phyloP scores from a whole-genome alignment of 306 rosid genomes.

The Arachis hypogaea region DNA sequence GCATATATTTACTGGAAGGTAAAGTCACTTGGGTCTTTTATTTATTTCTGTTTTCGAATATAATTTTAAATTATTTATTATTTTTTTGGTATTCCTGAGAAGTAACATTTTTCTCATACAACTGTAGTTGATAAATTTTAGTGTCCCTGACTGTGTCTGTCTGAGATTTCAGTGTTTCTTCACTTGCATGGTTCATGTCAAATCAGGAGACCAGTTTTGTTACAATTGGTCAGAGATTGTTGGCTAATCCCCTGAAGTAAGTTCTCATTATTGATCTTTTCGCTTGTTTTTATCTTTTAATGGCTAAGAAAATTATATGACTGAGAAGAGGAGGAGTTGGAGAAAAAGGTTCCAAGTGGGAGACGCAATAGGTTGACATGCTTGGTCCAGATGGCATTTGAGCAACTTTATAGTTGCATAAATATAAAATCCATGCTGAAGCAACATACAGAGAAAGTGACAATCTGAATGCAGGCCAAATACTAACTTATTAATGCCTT shows the following conservation, averaged over 20 bases:
- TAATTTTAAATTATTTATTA: background rate
- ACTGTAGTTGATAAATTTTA: background rate
- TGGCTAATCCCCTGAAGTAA: constrained; percentile 95
- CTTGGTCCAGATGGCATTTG: constrained; percentile 24
- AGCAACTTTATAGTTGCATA: background rate
- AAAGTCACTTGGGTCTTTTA: constrained; percentile 19
- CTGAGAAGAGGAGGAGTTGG: background rate
- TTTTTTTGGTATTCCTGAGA: background rate
- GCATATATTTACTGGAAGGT: constrained; percentile 98
- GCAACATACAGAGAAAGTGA: constrained; percentile 13
- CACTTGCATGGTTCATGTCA: constrained; percentile 99
- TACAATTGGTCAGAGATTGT: constrained; percentile 93
- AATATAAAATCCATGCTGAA: constrained; percentile 10
- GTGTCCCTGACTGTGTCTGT: constrained; percentile 40
- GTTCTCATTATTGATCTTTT: constrained; percentile 35
- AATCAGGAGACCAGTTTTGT: constrained; percentile 99
- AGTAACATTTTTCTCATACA: background rate
- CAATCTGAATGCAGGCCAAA: constrained; percentile 4
- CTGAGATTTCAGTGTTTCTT: constrained; percentile 84
- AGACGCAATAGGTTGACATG: background rate
- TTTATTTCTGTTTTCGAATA: background rate
- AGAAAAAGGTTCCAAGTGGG: background rate
- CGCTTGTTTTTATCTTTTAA: background rate
- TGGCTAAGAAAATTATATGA: constrained; percentile 5
- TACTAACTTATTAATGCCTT: constrained; percentile 19